These are phyloP conservation scores for Pinus taeda DNA, from an alignment of 75 land plant species.

Conservation along the genomic window DNA sequence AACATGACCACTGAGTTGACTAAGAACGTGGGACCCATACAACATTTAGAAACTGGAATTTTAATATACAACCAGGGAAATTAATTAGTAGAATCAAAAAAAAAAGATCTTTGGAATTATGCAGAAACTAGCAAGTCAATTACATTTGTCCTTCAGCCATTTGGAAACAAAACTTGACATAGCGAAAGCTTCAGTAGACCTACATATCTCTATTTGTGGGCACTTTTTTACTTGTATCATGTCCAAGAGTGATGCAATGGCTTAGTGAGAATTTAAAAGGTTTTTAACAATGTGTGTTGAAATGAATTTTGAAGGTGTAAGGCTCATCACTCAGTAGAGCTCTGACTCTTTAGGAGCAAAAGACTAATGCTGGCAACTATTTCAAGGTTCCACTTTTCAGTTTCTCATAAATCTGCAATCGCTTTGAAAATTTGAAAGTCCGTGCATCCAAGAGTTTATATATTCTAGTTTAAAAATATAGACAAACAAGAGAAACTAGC, in stretches of 20 bases:
- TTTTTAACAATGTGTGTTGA: neutral
- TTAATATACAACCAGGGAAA: too few species aligned
- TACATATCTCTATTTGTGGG: neutral
- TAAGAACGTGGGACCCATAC: too few species aligned
- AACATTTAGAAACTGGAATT: too few species aligned
- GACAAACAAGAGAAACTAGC: neutral
- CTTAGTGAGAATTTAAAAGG: neutral
- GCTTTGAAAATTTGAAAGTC: too few species aligned
- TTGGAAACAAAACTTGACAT: neutral
- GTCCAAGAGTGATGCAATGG: neutral
- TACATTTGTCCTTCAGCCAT: neutral
- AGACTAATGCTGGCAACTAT: too few species aligned
- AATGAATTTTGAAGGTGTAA: neutral
- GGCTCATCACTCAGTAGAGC: neutral
- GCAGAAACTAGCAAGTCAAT: neutral
- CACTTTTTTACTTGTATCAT: neutral
- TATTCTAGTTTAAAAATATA: too few species aligned
- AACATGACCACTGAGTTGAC: too few species aligned
- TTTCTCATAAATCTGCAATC: too few species aligned
- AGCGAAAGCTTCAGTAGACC: neutral
- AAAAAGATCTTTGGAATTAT: neutral
- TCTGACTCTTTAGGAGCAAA: too few species aligned
- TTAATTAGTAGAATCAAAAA: neutral
- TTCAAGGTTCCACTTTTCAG: too few species aligned
- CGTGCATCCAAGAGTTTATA: too few species aligned